phyloP scores from a whole-genome alignment of 2,329 filamentous ascomycete genomes.

The Dryadomyces quercus-mongolicae region DNA sequence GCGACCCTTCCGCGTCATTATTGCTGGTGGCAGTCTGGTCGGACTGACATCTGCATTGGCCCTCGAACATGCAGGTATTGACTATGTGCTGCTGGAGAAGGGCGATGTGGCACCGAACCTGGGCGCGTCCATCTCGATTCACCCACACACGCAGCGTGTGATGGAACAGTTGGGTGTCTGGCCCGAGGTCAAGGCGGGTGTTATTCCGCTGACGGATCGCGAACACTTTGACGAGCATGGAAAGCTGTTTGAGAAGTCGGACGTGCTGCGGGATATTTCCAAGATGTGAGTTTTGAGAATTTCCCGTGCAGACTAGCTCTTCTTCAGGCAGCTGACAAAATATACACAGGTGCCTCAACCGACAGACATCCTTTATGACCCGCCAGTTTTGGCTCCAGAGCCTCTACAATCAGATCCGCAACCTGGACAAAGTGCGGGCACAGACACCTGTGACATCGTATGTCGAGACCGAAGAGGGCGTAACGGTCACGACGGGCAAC shows the following conservation, averaged over 20 bases:
- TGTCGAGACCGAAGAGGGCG: constrained; percentile 13
- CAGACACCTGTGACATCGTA: constrained; percentile 18
- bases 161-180: constrained; percentile 34
- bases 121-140: constrained; percentile 33
- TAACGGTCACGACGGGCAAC: constrained; percentile 19
- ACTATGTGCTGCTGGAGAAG: constrained; percentile 34
- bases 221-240: not conserved
- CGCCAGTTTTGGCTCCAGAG: constrained; percentile 21
- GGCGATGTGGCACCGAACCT: constrained; percentile 27
- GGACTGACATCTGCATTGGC: constrained; percentile 32
- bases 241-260: not conserved
- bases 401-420: constrained; percentile 20
- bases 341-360: not conserved
- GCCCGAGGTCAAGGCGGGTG: not conserved
- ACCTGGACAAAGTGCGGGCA: constrained; percentile 21
- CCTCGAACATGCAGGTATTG: constrained; percentile 29
- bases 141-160: constrained; percentile 28
- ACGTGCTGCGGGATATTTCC: not conserved
- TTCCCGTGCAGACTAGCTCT: too few relatives aligned
- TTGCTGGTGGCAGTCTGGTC: constrained; percentile 33
- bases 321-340: too few relatives aligned
- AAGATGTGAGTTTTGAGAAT: not conserved
- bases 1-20: constrained; percentile 25
- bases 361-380: constrained; percentile 19
- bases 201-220: not conserved